phyloP scores from a whole-genome alignment of 306 rosid genomes.

The Gillenia trifoliata region DNA sequence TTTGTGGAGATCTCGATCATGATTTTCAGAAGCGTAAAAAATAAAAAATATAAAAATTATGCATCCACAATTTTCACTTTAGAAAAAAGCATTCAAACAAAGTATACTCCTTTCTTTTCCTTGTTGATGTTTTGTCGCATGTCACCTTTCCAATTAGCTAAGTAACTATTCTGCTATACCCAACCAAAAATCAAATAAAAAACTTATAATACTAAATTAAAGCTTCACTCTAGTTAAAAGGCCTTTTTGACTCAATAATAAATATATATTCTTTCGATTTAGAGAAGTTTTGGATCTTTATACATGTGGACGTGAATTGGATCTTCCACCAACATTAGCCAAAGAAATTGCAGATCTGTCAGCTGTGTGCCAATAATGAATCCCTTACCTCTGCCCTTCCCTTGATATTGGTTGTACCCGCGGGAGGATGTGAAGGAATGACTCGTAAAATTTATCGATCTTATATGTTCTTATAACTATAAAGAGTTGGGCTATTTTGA shows the following conservation, averaged over 20 bases:
- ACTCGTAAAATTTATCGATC: too few relatives aligned
- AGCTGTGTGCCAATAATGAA: conserved; percentile 18
- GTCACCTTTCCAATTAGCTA: conserved; percentile 29
- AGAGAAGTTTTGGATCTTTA: conserved; percentile 9
- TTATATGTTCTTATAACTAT: too few relatives aligned
- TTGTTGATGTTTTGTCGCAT: conserved; percentile 14
- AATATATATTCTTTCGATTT: conserved; percentile 1
- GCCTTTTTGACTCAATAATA: not conserved
- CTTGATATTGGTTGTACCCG: not conserved
- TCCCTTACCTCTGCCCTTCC: conserved; percentile 10
- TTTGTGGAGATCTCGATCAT: not conserved
- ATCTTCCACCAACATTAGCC: conserved; percentile 16
- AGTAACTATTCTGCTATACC: conserved; percentile 29
- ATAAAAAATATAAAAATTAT: too few relatives aligned
- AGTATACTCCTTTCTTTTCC: not conserved
- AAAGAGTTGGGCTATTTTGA: too few relatives aligned
- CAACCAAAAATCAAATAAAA: conserved; percentile 11
- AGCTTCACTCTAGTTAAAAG: not conserved
- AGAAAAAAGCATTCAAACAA: not conserved
- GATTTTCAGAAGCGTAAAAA: not conserved
- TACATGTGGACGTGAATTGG: conserved; percentile 18
- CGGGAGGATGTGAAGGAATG: not conserved
- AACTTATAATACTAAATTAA: not conserved
- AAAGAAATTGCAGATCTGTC: conserved; percentile 15
- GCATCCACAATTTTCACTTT: not conserved